A percentile compares a stretch with the other conserved stretches of the same genome.
phyloP scores from a whole-genome alignment of 2,329 filamentous ascomycete genomes.

The Onygenales sp. region DNA sequence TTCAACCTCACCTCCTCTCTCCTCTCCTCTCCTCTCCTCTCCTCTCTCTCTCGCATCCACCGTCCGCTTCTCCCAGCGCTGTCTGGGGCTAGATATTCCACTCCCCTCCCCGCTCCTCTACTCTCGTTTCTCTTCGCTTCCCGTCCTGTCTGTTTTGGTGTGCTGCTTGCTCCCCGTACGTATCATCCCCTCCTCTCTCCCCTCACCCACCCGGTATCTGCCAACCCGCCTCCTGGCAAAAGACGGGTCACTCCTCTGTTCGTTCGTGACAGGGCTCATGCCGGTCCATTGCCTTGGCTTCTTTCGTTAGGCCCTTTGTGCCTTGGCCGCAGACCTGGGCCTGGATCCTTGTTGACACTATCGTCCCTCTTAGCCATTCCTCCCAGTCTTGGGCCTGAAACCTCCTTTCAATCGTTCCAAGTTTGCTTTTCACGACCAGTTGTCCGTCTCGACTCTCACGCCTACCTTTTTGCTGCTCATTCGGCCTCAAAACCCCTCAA shows the following conservation, averaged over 20 bases:
- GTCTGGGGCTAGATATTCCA: background rate
- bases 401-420: background rate
- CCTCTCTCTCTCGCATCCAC: background rate
- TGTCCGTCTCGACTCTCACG: background rate
- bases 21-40: background rate
- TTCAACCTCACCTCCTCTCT: background rate
- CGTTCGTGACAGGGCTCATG: background rate
- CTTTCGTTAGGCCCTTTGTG: background rate
- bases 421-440: background rate
- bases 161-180: too few species aligned
- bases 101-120: background rate
- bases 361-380: background rate
- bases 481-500: background rate
- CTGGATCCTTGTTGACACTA: conserved; percentile 3
- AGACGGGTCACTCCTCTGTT: background rate
- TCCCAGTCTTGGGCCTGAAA: background rate
- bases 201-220: background rate
- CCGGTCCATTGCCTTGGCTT: conserved; percentile 4
- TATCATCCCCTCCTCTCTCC: background rate
- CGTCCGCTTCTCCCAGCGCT: background rate
- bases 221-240: background rate
- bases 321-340: too few species aligned
- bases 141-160: background rate
- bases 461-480: background rate
- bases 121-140: conserved; percentile 6